Conservation (phyloP, 2,329 filamentous ascomycete species). For the Coccinonectria pachysandricola region DNA sequence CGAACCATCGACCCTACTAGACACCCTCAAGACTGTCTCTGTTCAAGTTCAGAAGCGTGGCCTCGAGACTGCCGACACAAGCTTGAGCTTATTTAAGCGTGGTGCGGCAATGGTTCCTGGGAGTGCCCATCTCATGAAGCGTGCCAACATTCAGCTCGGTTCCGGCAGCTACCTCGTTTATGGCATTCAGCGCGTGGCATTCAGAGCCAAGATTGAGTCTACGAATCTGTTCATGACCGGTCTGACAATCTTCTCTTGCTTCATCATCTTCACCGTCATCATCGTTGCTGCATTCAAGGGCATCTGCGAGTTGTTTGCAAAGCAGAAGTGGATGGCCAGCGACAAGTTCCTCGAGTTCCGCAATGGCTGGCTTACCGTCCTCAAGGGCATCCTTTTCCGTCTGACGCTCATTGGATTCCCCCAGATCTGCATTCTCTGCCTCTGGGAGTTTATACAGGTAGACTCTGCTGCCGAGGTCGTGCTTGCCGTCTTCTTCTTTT, state of each 20-base stretch:
- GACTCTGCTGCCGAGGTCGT: slow-evolving; percentile 83
- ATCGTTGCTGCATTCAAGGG: slow-evolving; percentile 72
- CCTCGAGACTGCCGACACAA: slow-evolving; percentile 27
- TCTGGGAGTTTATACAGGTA: slow-evolving; percentile 83
- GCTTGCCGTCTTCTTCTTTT: slow-evolving; percentile 78
- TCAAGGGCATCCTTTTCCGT: slow-evolving; percentile 90
- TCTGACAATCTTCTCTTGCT: slow-evolving; percentile 77
- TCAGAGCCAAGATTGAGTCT: slow-evolving; percentile 71
- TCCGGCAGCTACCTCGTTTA: slow-evolving; percentile 54
- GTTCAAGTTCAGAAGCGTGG: slow-evolving; percentile 69
- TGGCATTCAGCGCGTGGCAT: slow-evolving; percentile 84
- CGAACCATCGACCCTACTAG: slow-evolving; percentile 67
- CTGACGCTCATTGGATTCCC: slow-evolving; percentile 85
- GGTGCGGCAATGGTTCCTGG: slow-evolving; percentile 40
- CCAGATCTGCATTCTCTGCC: slow-evolving; percentile 77
- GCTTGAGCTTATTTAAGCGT: slow-evolving; percentile 42
- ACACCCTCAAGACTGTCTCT: slow-evolving; percentile 62
- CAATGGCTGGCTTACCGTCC: slow-evolving; percentile 83
- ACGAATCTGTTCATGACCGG: slow-evolving; percentile 93
- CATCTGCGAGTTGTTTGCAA: slow-evolving; percentile 64
- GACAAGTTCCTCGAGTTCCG: slow-evolving; percentile 91
- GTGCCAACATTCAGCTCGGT: slow-evolving; percentile 41
- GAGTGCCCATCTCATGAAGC: slow-evolving; percentile 36
- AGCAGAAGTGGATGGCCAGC: slow-evolving; percentile 65
- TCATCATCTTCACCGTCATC: slow-evolving; percentile 65